Base-by-base conservation (phyloP, 148 eudicot genomes). In the Vaccinium corymbosum region DNA sequence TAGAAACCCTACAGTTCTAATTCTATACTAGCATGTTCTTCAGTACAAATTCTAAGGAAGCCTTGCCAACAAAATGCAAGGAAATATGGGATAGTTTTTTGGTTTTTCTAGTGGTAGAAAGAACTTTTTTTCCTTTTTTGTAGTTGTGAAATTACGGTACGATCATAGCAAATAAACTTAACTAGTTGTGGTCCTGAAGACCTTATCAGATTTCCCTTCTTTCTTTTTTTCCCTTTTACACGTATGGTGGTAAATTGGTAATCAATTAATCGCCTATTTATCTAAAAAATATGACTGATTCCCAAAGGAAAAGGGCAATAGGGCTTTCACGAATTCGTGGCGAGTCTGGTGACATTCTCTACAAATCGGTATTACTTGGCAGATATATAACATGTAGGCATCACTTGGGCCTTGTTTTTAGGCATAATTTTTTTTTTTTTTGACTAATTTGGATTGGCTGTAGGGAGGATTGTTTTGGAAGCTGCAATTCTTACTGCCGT, bases 391-490 rank as follows among this genome's bases (percentile, higher is more conserved):
- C 22, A 22, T 62, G 27, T n/a, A 62, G 27, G 70, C 29, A 9
- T 62, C 32, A 61, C 12, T 22, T 12, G 35, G 72, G 38, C 35
- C 72, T 66, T 66, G 35, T 66, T 66, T 22, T 29, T 11, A 22
- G 72, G 72, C 14, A 66, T 66, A 6, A 68, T 29, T 29, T 13
- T 13, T 64, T 13, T 13, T 64, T 27, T 13, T 29, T 68, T 22
- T 64, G 32, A 64, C 32, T 64, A 16, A 15, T 74, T 74, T 81
- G 62, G 3, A 70, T 8, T 13, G 62, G 7, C 68, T 83, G 14
- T 89, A 92, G 94, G 93, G 59, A 91, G 83, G 82, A 83, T 92
- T 15, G 86, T 92, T 35, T 83, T 92, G 84, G 93, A 92, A 81
- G 83, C 95, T 4, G 91, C 86, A 17, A 91, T 92, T 27, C 66